Base-by-base conservation (phyloP, 192 early-diverging fungal species). In the Phlyctochytrium bullatum region DNA sequence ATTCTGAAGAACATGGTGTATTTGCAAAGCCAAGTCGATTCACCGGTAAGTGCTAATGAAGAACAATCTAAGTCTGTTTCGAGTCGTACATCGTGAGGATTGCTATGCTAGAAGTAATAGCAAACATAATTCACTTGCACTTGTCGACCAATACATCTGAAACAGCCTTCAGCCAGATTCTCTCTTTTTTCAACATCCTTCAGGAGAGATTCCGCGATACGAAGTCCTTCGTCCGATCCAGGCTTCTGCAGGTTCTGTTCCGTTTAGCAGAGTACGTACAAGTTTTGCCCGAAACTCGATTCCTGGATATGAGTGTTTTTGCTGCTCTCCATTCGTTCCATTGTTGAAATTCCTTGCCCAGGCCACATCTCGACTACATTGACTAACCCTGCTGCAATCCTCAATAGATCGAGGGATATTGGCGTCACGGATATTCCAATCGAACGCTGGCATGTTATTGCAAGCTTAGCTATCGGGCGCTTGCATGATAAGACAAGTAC, bases 161-260 rank as follows among this genome's bases (percentile, higher is more conserved):
- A 61, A 86, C 83, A 0, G 84, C 88, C 2, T 88, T 83, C 23
- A 79, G 83, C 32, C 74, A 92, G 73, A 81, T 98, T 57, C 83
- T 88, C 54, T 83, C 88, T 36, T 95, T 92, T 67, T 97, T 93
- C 76, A 93, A 96, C 69, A 86, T 95, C 62, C 69, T 99, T 56
- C 86, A 93, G 66, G 93, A 98, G 72, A 84, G 96, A 12, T 93
- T 95, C 78, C 85, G 91, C 67, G 98, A 99, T 73, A 78, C 79
- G n/a, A 92, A 88, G 66, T 86, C 86, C n/a, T 89, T 88, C 74
- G 88, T 90, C 1, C 88, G 98, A 30, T 85, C 88, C 25, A 96
- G 95, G 76, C 86, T 97, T 0, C 73, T 99, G 29, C 93, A 98
- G 70, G 86, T 92, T 16, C 84, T 91, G 32, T 75, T 86, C 29